Evolutionary conservation across 371 early-diverging fungal species (phyloP).

Genomic region (Coemansia sp.): DNA sequence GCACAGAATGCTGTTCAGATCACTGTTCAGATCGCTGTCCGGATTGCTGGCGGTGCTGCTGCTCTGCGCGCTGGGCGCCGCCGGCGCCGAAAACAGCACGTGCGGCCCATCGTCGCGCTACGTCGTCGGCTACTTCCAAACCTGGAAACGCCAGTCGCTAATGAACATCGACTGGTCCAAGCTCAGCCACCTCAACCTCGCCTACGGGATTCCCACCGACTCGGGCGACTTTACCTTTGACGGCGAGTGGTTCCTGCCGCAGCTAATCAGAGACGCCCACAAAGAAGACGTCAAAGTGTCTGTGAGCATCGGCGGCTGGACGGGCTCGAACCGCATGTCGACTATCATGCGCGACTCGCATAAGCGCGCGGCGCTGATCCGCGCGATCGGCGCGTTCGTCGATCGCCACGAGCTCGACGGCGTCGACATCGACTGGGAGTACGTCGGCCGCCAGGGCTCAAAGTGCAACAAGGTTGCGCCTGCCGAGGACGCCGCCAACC

Average conservation of each 20-base stretch:
- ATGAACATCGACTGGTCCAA: slow-evolving; percentile 61
- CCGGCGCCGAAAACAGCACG: not conserved
- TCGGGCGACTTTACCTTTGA: slow-evolving; percentile 39
- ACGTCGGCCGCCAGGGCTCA: slow-evolving; percentile 69
- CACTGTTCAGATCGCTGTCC: not conserved
- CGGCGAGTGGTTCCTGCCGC: slow-evolving; percentile 45
- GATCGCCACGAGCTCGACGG: slow-evolving; percentile 55
- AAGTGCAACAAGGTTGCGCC: slow-evolving; percentile 62
- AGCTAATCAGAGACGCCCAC: slow-evolving; percentile 55
- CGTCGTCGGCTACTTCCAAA: slow-evolving; percentile 43
- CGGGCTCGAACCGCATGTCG: slow-evolving; percentile 41
- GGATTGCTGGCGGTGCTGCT: not conserved
- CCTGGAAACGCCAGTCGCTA: slow-evolving; percentile 46
- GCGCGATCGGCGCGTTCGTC: slow-evolving; percentile 54
- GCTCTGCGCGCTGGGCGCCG: not conserved
- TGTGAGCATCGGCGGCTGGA: slow-evolving; percentile 56
- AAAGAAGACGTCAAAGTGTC: slow-evolving; percentile 54
- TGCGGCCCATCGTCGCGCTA: slow-evolving; percentile 46
- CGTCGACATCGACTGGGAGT: slow-evolving; percentile 73
- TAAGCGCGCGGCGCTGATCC: slow-evolving; percentile 51
- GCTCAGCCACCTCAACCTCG: slow-evolving; percentile 77
- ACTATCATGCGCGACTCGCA: slow-evolving; percentile 51
- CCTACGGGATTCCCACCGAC: slow-evolving; percentile 73
- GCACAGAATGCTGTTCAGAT: not conserved
- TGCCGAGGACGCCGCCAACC: slow-evolving; percentile 59